A percentile compares a stretch with the other conserved stretches of the same genome.
These are phyloP conservation scores for Mycena leptocephala DNA, from an alignment of 768 basidiomycete genomes.

Conservation along the genomic window DNA sequence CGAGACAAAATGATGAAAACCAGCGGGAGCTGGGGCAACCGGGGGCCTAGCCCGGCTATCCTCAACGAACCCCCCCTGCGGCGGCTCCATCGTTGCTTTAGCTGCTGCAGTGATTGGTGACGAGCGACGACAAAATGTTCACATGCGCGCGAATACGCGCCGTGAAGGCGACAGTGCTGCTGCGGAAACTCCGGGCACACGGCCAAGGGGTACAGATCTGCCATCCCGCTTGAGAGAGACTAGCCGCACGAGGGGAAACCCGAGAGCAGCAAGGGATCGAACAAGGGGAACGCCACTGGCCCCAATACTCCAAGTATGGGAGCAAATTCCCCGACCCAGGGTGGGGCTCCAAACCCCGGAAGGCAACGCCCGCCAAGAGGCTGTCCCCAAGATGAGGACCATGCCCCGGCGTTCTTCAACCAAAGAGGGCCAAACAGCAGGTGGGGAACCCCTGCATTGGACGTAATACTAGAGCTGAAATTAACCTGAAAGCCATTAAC, in stretches of 20 bases:
- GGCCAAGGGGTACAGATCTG: not conserved
- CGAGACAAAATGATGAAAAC: no score
- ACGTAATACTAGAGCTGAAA: no score
- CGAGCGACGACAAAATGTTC: not conserved
- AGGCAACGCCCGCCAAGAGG: not conserved
- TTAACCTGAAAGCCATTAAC: no score
- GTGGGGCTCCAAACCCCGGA: not conserved
- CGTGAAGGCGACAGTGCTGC: not conserved
- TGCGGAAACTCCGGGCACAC: not conserved
- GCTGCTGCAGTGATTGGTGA: not conserved
- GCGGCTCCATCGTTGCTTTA: no score
- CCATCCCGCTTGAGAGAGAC: not conserved
- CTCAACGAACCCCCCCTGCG: no score
- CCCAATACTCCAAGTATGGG: not conserved
- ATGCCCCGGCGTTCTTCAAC: not conserved
- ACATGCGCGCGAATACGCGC: not conserved
- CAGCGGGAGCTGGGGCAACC: no score
- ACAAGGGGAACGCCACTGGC: no score
- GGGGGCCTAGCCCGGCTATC: no score
- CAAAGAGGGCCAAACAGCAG: no score
- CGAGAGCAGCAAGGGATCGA: no score
- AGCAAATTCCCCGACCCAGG: not conserved
- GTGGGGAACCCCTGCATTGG: no score
- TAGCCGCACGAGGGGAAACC: not conserved
- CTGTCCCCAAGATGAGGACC: not conserved